Evolutionary conservation across 306 rosid genomes (phyloP).

Genomic region (Albizia julibrissin): DNA sequence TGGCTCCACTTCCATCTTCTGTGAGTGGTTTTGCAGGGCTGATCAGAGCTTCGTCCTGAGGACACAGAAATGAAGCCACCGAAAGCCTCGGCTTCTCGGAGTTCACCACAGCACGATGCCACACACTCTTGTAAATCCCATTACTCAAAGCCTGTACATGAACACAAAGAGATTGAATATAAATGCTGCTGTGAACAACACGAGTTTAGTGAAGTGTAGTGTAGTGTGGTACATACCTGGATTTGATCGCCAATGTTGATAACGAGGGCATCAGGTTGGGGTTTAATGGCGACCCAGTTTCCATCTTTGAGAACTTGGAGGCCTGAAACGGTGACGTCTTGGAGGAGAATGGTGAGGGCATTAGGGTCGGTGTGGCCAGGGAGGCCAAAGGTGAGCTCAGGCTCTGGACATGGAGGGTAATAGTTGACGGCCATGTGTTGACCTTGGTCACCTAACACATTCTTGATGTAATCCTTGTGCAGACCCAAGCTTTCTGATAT

Average conservation of each 20-base stretch:
- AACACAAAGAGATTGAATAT: no score
- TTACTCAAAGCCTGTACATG: slow-evolving; percentile 82
- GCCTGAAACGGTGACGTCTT: slow-evolving; percentile 66
- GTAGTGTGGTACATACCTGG: slow-evolving; percentile 49
- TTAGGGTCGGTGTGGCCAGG: slow-evolving; percentile 97
- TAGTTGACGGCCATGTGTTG: slow-evolving; percentile 97
- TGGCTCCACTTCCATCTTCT: slow-evolving; percentile 43
- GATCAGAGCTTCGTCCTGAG: slow-evolving; percentile 59
- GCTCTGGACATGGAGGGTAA: slow-evolving; percentile 91
- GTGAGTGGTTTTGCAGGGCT: slow-evolving; percentile 65
- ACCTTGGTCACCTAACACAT: slow-evolving; percentile 75
- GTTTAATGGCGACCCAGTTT: slow-evolving; percentile 75
- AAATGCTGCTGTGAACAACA: background rate
- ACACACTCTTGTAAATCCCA: slow-evolving; percentile 84
- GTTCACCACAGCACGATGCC: slow-evolving; percentile 89
- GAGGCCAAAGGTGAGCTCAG: slow-evolving; percentile 85
- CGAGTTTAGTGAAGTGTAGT: background rate
- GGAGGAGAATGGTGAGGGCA: slow-evolving; percentile 86
- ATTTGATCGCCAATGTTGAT: slow-evolving; percentile 86
- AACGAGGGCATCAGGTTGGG: slow-evolving; percentile 83
- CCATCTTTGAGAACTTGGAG: slow-evolving; percentile 86
- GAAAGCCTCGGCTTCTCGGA: slow-evolving; percentile 79
- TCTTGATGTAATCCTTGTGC: slow-evolving; percentile 55
- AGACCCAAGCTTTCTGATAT: slow-evolving; percentile 86
- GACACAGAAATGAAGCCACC: slow-evolving; percentile 85